Conservation (phyloP, 106 monocot species). For the Amphibolis antarctica region DNA sequence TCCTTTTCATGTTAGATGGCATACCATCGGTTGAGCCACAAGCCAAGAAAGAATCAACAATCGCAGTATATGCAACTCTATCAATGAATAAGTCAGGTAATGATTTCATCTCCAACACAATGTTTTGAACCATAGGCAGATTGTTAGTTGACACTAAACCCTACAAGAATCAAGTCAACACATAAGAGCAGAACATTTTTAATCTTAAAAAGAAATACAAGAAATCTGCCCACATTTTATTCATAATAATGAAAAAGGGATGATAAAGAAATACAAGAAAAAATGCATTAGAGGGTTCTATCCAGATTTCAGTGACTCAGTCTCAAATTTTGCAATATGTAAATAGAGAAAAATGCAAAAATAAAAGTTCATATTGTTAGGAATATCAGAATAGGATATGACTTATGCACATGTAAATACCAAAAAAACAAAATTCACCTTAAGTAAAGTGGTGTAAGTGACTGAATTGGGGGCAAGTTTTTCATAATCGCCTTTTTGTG, state of each 20-base stretch:
- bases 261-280: too few species aligned
- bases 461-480: slow-evolving; percentile 58
- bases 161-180: slow-evolving; percentile 19
- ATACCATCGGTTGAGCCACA: slow-evolving; percentile 53
- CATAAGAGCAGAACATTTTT: too few species aligned
- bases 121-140: slow-evolving; percentile 33
- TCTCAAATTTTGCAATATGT: too few species aligned
- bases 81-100: slow-evolving; percentile 32
- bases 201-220: neutral
- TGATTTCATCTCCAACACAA: slow-evolving; percentile 69
- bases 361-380: neutral
- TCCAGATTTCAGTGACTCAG: too few species aligned
- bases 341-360: too few species aligned
- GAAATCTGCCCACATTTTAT: neutral
- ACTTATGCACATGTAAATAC: slow-evolving; percentile 9
- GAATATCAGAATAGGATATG: neutral
- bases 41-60: slow-evolving; percentile 56
- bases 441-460: slow-evolving; percentile 73
- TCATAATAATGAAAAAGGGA: too few species aligned
- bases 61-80: slow-evolving; percentile 68
- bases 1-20: neutral
- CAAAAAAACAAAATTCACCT: slow-evolving; percentile 28
- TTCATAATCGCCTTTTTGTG: slow-evolving; percentile 21
- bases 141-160: slow-evolving; percentile 44
- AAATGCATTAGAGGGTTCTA: too few species aligned